Base-by-base conservation (phyloP, 2,329 filamentous ascomycete genomes). In the Aureobasidium pullulans region DNA sequence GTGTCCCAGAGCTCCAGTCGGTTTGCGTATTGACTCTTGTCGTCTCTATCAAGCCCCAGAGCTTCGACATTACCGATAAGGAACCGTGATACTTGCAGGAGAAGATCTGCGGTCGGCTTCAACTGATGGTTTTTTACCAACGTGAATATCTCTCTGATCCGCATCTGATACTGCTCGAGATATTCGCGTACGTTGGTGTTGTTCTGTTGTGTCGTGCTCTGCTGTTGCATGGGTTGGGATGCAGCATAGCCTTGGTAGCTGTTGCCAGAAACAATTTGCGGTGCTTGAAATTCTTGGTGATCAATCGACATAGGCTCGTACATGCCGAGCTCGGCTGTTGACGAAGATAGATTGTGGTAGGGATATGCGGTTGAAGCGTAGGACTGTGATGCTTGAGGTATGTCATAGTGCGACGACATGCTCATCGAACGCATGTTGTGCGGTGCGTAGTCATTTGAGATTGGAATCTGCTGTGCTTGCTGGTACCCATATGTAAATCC, bases 1-100 rank as follows among this genome's bases (percentile, higher is more conserved):
- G 96, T 88, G 67, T 88, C 86, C 94, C 94, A 99, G 6, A 97
- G 77, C 69, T 87, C 86, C 64, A 96, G 82, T 59, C 91, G 86
- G 66, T 94, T 87, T 59, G 81, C 76, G 69, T 94, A 85, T 59
- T 90, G 81, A 57, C 80, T 79, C 69, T 88, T 84, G 71, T 96
- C 88, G 76, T 97, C 92, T 68, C 87, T 84, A 65, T 88, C 86
- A 67, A 97, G 84, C 61, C 86, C 86, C 66, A 89, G 75, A 63
- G 82, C 80, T 67, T 82, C 82, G 47, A 83, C 84, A 73, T 86
- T 85, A 53, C 81, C 79, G 61, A 88, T 73, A 52, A 89, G 74
- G 82, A 86, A 89, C 64, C 84, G 81, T 40, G 85, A 86, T 64
- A 87, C 79, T 61, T 83, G 76, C 60, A 86, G 71, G 52, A 89